Percentiles rank a stretch among this genome's conserved stretches.
Conservation (phyloP, 148 eudicot species). For the Rhododendron mucronatum region DNA sequence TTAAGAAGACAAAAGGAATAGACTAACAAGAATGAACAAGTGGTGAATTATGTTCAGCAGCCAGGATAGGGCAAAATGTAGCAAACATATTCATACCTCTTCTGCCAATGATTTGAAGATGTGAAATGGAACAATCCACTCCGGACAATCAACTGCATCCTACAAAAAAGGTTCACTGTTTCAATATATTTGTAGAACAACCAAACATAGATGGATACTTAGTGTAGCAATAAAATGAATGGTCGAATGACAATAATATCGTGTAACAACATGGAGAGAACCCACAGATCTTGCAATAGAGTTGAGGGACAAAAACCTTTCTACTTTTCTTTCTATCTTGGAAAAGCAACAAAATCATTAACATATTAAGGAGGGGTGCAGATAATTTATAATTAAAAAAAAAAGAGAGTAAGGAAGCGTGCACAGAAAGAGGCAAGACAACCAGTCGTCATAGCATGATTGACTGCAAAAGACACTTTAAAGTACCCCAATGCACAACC, state of each 20-base stretch:
- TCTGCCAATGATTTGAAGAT: slow-evolving; percentile 90
- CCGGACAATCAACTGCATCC: slow-evolving; percentile 99
- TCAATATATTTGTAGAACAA: background rate
- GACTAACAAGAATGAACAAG: background rate
- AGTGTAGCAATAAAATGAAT: background rate
- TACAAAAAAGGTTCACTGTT: slow-evolving; percentile 24
- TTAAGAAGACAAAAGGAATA: background rate
- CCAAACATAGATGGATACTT: background rate
- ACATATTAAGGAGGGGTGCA: no score
- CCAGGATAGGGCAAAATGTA: background rate
- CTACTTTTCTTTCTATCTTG: background rate
- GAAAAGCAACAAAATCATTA: background rate
- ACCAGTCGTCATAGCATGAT: background rate
- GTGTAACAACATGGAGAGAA: background rate
- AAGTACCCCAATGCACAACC: slow-evolving; percentile 9
- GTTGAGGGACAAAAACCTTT: background rate
- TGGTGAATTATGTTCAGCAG: background rate
- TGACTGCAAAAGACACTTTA: background rate
- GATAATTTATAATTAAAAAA: no score
- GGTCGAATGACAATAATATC: background rate
- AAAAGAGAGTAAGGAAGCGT: background rate
- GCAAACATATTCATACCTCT: slow-evolving; percentile 49
- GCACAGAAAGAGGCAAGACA: background rate
- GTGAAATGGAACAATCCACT: slow-evolving; percentile 92
- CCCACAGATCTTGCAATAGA: background rate